Conservation (phyloP, 2,329 filamentous ascomycete genomes). For the Didymella pomorum region DNA sequence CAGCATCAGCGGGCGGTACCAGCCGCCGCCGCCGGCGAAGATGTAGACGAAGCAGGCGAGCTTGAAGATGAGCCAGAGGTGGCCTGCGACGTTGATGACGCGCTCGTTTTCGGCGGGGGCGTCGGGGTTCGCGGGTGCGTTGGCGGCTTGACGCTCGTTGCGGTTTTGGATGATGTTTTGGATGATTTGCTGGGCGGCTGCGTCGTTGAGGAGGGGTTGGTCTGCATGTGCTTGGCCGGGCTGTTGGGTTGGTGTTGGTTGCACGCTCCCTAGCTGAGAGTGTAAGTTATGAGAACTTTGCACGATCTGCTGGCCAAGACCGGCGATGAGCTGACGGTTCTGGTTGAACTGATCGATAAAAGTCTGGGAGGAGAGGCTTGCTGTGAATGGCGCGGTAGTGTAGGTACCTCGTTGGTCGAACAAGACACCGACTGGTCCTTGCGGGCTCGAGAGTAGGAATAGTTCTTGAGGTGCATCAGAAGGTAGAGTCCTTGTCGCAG, state of each 20-base stretch:
- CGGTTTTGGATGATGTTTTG: constrained; percentile 25
- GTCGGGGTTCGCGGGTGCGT: constrained; percentile 19
- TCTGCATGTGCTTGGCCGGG: constrained; percentile 21
- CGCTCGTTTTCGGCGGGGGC: constrained; percentile 37
- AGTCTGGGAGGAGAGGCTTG: constrained; percentile 39
- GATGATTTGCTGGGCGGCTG: constrained; percentile 20
- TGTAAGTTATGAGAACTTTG: constrained; percentile 28
- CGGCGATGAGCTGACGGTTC: constrained; percentile 45
- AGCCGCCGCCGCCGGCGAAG: constrained; percentile 57
- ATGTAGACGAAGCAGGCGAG: constrained; percentile 67
- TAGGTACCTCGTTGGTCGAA: constrained; percentile 49
- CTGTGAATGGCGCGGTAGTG: constrained; percentile 41
- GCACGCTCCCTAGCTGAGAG: constrained; percentile 30
- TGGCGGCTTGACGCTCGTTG: constrained; percentile 23
- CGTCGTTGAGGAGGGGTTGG: constrained; percentile 20
- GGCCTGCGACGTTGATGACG: constrained; percentile 40
- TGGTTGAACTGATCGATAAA: constrained; percentile 46
- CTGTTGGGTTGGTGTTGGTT: constrained; percentile 31
- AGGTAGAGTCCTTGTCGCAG: constrained; percentile 20
- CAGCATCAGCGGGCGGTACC: constrained; percentile 53
- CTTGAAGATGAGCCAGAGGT: constrained; percentile 66
- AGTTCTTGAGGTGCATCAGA: constrained; percentile 38
- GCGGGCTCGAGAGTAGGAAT: constrained; percentile 49
- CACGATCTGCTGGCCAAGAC: constrained; percentile 42
- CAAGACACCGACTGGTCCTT: constrained; percentile 48